A percentile compares a stretch with the other conserved stretches of the same genome.
Conservation (phyloP, 169 alveolate species). For the Plasmodium blacklocki region DNA sequence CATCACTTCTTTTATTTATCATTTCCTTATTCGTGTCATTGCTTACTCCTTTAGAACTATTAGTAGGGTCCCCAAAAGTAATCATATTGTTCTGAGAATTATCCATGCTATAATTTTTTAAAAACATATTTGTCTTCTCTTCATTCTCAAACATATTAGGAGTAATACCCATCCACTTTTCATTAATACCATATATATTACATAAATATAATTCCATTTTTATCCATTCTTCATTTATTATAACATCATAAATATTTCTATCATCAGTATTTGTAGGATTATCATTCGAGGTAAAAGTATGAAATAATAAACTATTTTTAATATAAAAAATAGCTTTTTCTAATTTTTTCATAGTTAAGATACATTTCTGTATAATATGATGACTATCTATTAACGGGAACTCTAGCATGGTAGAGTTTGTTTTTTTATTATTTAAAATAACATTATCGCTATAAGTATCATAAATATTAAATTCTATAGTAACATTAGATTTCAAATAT, state of each 20-base stretch:
- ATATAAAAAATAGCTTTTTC: slow-evolving; percentile 74
- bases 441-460: slow-evolving; percentile 56
- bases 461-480: slow-evolving; percentile 69
- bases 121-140: slow-evolving; percentile 5
- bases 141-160: slow-evolving; percentile 60
- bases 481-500: slow-evolving; percentile 69
- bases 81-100: too few relatives aligned
- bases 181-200: slow-evolving; percentile 62
- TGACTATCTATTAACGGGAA: slow-evolving; percentile 67
- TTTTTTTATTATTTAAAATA: slow-evolving; percentile 40
- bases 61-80: not conserved
- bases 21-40: not conserved
- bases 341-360: slow-evolving; percentile 70
- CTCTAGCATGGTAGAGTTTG: slow-evolving; percentile 74
- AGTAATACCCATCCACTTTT: slow-evolving; percentile 71
- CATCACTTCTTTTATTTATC: not conserved
- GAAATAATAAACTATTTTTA: slow-evolving; percentile 43
- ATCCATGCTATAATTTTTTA: slow-evolving; percentile 33
- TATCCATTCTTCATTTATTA: slow-evolving; percentile 59
- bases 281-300: not conserved
- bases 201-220: slow-evolving; percentile 74
- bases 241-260: slow-evolving; percentile 37
- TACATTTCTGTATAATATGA: slow-evolving; percentile 62
- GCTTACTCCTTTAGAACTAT: not conserved
- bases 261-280: slow-evolving; percentile 43